Evolutionary conservation across 148 eudicot genomes (phyloP).

Genomic region (Limonium bicolor): DNA sequence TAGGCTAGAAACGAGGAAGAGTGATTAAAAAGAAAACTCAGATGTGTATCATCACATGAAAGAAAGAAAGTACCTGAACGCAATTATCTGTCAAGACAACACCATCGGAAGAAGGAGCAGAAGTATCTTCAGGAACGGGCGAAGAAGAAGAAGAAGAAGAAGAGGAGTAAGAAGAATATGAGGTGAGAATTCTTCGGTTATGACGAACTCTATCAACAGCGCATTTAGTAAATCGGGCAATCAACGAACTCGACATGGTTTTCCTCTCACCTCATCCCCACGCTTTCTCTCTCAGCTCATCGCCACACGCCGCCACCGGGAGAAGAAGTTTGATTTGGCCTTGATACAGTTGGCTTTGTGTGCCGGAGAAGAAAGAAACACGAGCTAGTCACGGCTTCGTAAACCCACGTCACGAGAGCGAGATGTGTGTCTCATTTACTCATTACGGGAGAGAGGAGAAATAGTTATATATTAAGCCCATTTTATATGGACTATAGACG

Average conservation of each 20-base stretch:
- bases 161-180: conserved; percentile 10
- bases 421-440: too few relatives aligned
- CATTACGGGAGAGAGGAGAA: too few relatives aligned
- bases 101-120: conserved; percentile 29
- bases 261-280: conserved; percentile 1
- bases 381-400: too few relatives aligned
- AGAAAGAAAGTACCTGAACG: conserved; percentile 34
- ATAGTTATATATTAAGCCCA: too few relatives aligned
- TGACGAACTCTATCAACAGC: conserved; percentile 39
- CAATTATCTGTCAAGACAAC: conserved; percentile 56
- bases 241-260: conserved; percentile 27
- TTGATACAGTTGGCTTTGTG: too few relatives aligned
- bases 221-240: conserved; percentile 28
- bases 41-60: neutral
- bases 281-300: too few relatives aligned
- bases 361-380: too few relatives aligned
- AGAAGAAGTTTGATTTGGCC: too few relatives aligned
- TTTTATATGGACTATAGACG: too few relatives aligned
- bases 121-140: conserved; percentile 23
- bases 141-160: conserved; percentile 10
- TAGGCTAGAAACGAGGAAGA: too few relatives aligned
- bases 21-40: neutral
- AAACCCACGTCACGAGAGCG: too few relatives aligned
- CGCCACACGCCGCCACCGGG: too few relatives aligned
- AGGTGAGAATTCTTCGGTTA: conserved; percentile 33